Evolutionary conservation across 495 filamentous ascomycete species (phyloP), one percentile per base, ranked within the genome.

Genomic region (Podospora fimiseda): DNA sequence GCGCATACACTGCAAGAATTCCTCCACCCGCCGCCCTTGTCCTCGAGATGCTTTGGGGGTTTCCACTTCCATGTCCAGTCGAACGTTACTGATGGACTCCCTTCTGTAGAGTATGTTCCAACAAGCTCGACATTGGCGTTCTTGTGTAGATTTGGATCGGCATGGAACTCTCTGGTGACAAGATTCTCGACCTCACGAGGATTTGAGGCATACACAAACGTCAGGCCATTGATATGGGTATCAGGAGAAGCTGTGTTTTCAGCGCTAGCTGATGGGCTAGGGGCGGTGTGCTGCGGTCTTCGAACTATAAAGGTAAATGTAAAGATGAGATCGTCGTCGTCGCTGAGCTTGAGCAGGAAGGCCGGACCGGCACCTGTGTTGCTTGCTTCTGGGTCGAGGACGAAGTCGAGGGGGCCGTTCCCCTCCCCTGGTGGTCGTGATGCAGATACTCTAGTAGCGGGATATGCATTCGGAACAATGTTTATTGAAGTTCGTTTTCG

Each of bases 11-110:
- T 95, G 77, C 93, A 97, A 62, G 83, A 85, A 60, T 91, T 97
- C 60, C 88, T 87, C 93, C 93, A 97, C 20, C 93, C 93, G 37
- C 88, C 89, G 39, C 86, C 90, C 58, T 82, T 84, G 61, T 96
- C 93, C 61, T 96, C 93, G 24, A 67, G 69, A 19, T 72, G 42
- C 73, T 89, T 95, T 14, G 93, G 93, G 13, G 93, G 90, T 58
- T 87, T 88, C 93, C 93, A 98, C 74, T 80, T 89, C 93, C 93
- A 98, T 16, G 83, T 83, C 89, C 92, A 98, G 24, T 93, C 85
- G 65, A 96, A 96, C 20, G 91, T 85, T 44, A 96, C 87, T 3
- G 89, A 90, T 9, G 84, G 72, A 54, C 77, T 86, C 15, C 90
- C 89, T 9, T 79, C 83, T 1, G 93, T 98, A 0, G 82, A 77